Percentiles rank a stretch among this genome's conserved stretches.
Conservation (phyloP, 306 rosid species). For the Albizia julibrissin region DNA sequence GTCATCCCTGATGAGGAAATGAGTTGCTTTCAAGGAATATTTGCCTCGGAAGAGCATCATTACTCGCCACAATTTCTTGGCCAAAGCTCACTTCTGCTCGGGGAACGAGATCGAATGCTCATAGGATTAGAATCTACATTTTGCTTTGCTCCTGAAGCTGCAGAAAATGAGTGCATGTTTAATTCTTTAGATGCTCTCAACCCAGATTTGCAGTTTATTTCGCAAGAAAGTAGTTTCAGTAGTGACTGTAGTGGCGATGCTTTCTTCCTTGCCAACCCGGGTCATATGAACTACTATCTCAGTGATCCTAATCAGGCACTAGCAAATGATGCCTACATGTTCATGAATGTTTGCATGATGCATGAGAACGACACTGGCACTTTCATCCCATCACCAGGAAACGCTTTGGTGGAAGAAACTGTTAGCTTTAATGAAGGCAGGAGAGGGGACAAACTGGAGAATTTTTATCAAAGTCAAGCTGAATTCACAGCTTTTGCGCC, state of each 20-base stretch:
- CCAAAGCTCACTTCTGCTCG: constrained; percentile 45
- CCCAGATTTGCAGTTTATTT: constrained; percentile 40
- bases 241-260: constrained; percentile 36
- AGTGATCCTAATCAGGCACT: constrained; percentile 30
- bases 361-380: constrained; percentile 35
- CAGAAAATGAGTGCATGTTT: constrained; percentile 42
- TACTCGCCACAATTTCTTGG: constrained; percentile 43
- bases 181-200: constrained; percentile 45
- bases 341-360: constrained; percentile 35
- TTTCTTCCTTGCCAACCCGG: constrained; percentile 37
- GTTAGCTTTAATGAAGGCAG: constrained; percentile 36
- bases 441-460: constrained; percentile 29
- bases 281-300: constrained; percentile 34
- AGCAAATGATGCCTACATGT: constrained; percentile 19
- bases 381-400: constrained; percentile 39
- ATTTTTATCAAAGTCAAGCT: constrained; percentile 29
- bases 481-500: constrained; percentile 27
- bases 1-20: constrained; percentile 69
- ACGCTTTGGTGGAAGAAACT: constrained; percentile 50
- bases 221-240: constrained; percentile 56
- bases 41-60: constrained; percentile 48
- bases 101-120: constrained; percentile 47
- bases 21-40: constrained; percentile 56
- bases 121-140: constrained; percentile 37
- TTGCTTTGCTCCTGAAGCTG: constrained; percentile 34